Conservation (phyloP, 169 alveolate species). For the Plasmodium vinckei region DNA sequence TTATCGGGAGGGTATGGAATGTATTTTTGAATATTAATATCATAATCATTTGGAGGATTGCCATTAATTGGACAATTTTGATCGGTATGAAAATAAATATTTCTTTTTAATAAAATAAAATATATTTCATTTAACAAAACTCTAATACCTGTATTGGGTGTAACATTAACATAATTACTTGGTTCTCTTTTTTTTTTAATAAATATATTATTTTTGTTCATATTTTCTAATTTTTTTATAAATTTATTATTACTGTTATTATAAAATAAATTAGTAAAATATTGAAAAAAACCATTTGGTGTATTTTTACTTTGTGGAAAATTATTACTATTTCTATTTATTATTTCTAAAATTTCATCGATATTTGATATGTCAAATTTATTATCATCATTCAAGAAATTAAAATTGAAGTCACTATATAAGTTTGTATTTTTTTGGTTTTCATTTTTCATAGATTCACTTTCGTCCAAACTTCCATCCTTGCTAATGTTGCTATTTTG, state of each 20-base stretch:
- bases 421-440: background rate
- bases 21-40: constrained; percentile 46
- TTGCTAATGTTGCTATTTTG: background rate
- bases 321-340: constrained; percentile 41
- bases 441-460: background rate
- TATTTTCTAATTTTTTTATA: constrained; percentile 53
- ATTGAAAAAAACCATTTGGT: constrained; percentile 66
- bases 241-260: constrained; percentile 54
- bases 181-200: constrained; percentile 34
- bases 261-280: constrained; percentile 43
- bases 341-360: constrained; percentile 75
- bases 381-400: constrained; percentile 35
- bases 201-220: constrained; percentile 61
- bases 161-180: constrained; percentile 70
- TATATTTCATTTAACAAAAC: constrained; percentile 72
- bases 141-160: constrained; percentile 71
- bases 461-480: background rate
- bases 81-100: constrained; percentile 72
- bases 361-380: constrained; percentile 49
- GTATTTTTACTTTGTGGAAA: constrained; percentile 14
- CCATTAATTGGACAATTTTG: constrained; percentile 5
- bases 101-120: constrained; percentile 65
- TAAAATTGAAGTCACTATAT: constrained; percentile 47
- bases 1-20: constrained; percentile 18
- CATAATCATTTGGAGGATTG: constrained; percentile 21